Base-by-base conservation (phyloP, 1,284 basidiomycete genomes). In the Cryptococcus deneoformans region DNA sequence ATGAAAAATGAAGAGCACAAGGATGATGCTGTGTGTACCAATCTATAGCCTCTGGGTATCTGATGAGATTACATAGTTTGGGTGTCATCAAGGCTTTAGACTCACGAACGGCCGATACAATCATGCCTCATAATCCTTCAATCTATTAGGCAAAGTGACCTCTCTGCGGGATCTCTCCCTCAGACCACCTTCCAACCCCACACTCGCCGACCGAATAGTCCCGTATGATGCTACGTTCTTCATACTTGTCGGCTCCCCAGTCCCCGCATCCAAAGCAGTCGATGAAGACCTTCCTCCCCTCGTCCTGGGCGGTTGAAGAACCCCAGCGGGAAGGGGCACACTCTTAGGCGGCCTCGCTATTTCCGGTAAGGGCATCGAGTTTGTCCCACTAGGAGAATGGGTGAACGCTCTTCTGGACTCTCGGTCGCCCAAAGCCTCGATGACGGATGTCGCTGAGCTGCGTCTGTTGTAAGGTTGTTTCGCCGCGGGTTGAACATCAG, bases 121-220 rank as follows among this genome's bases (percentile, higher is more conserved):
- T 49, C 47, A 34, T 10, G 47, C 60, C 16, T 66, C 66, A 44
- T 72, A 73, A 59, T 73, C 71, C 47, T 65, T 67, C 63, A 73
- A 59, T 38, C 69, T 58, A 37, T 63, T 65, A 5, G 71, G 71
- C 34, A 66, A 45, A 35, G 62, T 65, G 0, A 64, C 64, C 57
- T 73, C 71, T 49, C 71, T 58, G 34, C 62, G 60, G 6, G 57
- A 55, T 14, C 69, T 62, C 53, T 72, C 67, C 34, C 64, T 64
- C 49, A 45, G 29, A 29, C 29, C 59, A 54, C 64, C 35, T 54
- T 62, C 34, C 57, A 58, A 44, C 56, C 65, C 16, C 52, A 57
- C 16, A 50, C 59, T 44, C 47, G 44, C 44, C 52, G 52, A 53
- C 16, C 61, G 5, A 5, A 29, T 29, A 34, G 36, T 9, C 12